Evolutionary conservation across 1,284 basidiomycete species (phyloP).

Genomic region (Marasmius oreades): DNA sequence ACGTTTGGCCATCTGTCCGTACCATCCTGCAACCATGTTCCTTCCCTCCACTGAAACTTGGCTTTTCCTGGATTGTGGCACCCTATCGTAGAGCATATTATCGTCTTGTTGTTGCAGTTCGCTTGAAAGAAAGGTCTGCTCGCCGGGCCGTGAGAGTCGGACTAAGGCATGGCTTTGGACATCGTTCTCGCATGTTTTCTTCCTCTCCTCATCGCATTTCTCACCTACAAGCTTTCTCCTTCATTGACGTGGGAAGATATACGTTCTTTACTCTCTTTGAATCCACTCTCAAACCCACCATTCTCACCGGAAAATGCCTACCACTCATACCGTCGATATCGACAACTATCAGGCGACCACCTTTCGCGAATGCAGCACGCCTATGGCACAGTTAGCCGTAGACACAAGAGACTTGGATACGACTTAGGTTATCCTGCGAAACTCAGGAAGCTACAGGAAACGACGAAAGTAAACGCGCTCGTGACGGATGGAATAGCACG

Average conservation of each 20-base stretch:
- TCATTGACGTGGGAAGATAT: constrained; percentile 24
- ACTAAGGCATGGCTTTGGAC: constrained; percentile 19
- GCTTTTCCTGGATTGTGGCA: too few species aligned
- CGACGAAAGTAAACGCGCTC: constrained; percentile 41
- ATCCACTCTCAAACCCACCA: constrained; percentile 16
- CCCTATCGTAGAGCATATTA: too few species aligned
- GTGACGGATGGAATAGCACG: constrained; percentile 46
- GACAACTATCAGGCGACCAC: constrained; percentile 32
- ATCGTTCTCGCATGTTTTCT: constrained; percentile 30
- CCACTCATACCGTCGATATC: constrained; percentile 34
- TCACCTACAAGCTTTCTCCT: constrained; percentile 21
- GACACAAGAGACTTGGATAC: constrained; percentile 45
- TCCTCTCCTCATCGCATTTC: constrained; percentile 31
- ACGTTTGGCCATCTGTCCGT: too few species aligned
- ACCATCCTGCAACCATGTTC: too few species aligned
- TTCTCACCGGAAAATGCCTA: constrained; percentile 39
- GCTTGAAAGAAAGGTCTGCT: too few species aligned
- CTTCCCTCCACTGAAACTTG: too few species aligned
- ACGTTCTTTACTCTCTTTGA: constrained; percentile 21
- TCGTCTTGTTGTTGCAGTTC: too few species aligned
- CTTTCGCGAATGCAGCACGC: constrained; percentile 31
- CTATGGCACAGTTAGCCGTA: constrained; percentile 34
- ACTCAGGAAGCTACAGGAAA: constrained; percentile 41
- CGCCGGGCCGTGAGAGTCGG: too few species aligned
- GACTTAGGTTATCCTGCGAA: constrained; percentile 52